These are phyloP conservation scores for Nepenthes alata DNA, from an alignment of 179 eudicot genomes.

Conservation along the genomic window DNA sequence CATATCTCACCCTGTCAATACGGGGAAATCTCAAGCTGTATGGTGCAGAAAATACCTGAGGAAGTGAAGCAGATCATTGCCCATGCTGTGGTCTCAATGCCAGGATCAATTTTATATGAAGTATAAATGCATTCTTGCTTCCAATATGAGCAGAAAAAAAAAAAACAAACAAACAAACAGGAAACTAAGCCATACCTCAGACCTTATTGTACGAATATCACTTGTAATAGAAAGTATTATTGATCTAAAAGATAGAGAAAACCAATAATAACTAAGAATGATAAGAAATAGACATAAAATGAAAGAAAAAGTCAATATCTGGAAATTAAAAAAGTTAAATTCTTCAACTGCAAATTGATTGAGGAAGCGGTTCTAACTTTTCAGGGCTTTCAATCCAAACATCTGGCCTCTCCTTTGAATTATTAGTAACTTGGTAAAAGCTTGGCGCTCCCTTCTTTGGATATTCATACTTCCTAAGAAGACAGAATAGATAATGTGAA, in stretches of 20 bases:
- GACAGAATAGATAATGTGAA: neutral
- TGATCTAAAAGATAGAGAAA: conserved; percentile 29
- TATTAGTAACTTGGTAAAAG: conserved; percentile 85
- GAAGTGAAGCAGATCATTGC: neutral
- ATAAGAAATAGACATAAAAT: neutral
- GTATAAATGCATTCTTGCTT: neutral
- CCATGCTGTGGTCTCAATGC: neutral
- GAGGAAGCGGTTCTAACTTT: conserved; percentile 31
- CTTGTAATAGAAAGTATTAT: conserved; percentile 74
- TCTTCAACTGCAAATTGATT: neutral
- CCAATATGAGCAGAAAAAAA: neutral
- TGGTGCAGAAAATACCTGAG: conserved; percentile 76
- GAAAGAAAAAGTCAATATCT: neutral
- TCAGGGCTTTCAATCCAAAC: conserved; percentile 99
- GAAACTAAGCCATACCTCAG: conserved; percentile 37
- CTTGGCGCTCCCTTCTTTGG: conserved; percentile 81
- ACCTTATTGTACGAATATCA: conserved; percentile 78
- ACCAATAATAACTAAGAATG: neutral
- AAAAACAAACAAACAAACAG: neutral
- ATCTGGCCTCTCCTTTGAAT: conserved; percentile 92
- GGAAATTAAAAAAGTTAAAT: neutral
- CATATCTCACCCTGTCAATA: conserved; percentile 81
- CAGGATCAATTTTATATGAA: neutral
- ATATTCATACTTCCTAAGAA: conserved; percentile 55
- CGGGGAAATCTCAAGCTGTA: conserved; percentile 90